Conservation (phyloP, 192 early-diverging fungal genomes). For the Allomyces arbusculus region DNA sequence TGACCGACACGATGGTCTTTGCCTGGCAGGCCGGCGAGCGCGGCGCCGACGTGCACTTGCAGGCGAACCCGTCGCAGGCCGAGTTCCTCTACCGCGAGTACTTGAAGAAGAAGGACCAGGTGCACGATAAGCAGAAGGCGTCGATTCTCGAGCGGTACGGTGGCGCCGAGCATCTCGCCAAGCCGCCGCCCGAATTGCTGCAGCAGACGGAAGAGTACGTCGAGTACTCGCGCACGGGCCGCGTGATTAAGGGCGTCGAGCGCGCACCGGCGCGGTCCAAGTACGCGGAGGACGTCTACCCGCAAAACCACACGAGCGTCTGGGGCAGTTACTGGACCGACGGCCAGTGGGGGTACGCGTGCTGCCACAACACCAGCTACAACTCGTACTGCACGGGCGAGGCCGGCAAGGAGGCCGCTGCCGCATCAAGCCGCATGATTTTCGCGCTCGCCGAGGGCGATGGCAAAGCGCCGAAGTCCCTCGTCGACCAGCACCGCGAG, state of each 20-base stretch:
- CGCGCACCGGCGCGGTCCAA: conserved; percentile 54
- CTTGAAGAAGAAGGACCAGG: conserved; percentile 55
- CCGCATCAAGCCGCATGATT: conserved; percentile 2
- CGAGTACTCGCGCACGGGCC: conserved; percentile 83
- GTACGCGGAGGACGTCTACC: conserved; percentile 78
- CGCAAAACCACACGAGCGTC: conserved; percentile 63
- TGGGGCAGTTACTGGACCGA: conserved; percentile 95
- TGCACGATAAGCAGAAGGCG: conserved; percentile 48
- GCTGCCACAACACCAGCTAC: conserved; percentile 59
- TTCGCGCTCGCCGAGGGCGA: not conserved
- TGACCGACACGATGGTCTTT: conserved; percentile 72
- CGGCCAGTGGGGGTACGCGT: conserved; percentile 89
- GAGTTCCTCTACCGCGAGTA: conserved; percentile 79
- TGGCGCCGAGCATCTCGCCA: conserved; percentile 80
- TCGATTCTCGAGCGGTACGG: conserved; percentile 77
- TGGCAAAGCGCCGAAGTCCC: conserved; percentile 6
- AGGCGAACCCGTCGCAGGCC: conserved; percentile 89
- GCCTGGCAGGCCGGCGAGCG: conserved; percentile 79
- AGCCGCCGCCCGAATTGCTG: conserved; percentile 75
- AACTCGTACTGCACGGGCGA: conserved; percentile 85
- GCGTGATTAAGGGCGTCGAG: conserved; percentile 67
- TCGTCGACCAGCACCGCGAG: conserved; percentile 12
- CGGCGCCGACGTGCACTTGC: conserved; percentile 65
- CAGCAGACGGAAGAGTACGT: conserved; percentile 87
- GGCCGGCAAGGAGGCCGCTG: conserved; percentile 24